A percentile compares a stretch with the other conserved stretches of the same genome.
Conservation (phyloP, 164 flowering plant genomes). For the Santalum album region DNA sequence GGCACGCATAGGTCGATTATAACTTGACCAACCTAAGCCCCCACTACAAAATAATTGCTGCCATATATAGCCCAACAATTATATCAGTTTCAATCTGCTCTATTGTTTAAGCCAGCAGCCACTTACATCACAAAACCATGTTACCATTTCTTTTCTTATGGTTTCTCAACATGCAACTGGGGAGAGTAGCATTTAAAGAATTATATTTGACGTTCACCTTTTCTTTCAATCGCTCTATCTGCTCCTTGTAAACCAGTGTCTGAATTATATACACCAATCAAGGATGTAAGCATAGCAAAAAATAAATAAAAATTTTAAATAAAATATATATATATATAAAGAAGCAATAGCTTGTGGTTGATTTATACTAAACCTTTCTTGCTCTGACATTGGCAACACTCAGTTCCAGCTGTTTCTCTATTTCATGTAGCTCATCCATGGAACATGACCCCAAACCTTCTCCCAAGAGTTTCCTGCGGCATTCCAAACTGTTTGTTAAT, state of each 20-base stretch:
- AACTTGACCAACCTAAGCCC: too few relatives aligned
- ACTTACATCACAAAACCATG: too few relatives aligned
- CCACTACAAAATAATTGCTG: too few relatives aligned
- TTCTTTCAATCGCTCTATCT: conserved; percentile 47
- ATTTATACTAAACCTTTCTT: conserved; percentile 42
- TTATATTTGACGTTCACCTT: conserved; percentile 36
- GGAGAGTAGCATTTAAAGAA: not conserved
- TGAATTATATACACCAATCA: conserved; percentile 17
- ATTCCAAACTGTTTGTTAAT: not conserved
- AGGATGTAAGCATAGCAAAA: not conserved
- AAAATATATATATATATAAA: too few relatives aligned
- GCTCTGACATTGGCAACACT: conserved; percentile 50
- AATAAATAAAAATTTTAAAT: not conserved
- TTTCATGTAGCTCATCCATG: conserved; percentile 54
- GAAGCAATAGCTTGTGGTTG: not conserved
- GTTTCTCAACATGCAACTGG: too few relatives aligned
- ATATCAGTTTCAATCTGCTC: too few relatives aligned
- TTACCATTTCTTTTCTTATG: too few relatives aligned
- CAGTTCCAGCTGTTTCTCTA: conserved; percentile 60
- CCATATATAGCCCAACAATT: too few relatives aligned
- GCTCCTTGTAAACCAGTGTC: conserved; percentile 57
- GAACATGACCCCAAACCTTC: conserved; percentile 56
- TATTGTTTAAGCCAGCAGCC: too few relatives aligned
- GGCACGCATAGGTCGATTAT: too few relatives aligned
- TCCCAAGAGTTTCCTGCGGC: conserved; percentile 64